These are phyloP conservation scores for Cercospora berteroae DNA, from an alignment of 2,329 filamentous ascomycete genomes.

Conservation along the genomic window DNA sequence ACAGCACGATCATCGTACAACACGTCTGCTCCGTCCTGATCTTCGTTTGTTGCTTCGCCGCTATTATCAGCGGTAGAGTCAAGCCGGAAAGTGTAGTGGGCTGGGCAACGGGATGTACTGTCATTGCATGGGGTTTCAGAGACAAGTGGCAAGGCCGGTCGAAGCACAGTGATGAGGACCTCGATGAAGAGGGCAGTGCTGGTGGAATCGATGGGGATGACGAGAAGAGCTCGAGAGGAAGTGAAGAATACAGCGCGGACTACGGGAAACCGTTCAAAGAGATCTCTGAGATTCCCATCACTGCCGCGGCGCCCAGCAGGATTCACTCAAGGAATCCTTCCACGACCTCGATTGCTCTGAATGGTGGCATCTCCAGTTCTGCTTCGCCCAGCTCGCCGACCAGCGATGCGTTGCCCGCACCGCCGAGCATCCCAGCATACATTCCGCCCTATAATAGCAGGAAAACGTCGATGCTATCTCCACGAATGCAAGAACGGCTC, in stretches of 20 bases:
- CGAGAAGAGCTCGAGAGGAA: slow-evolving; percentile 21
- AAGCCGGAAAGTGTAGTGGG: slow-evolving; percentile 85
- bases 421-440: background rate
- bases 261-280: slow-evolving; percentile 29
- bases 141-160: slow-evolving; percentile 83
- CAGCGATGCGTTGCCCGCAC: slow-evolving; percentile 1
- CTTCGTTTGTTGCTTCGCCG: slow-evolving; percentile 90
- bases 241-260: slow-evolving; percentile 21
- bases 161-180: slow-evolving; percentile 48
- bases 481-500: slow-evolving; percentile 62
- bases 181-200: background rate
- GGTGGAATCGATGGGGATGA: slow-evolving; percentile 12
- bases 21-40: slow-evolving; percentile 94
- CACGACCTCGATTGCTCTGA: background rate
- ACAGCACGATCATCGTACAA: slow-evolving; percentile 94
- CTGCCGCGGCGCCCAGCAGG: slow-evolving; percentile 4
- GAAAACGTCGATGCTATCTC: slow-evolving; percentile 45
- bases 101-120: slow-evolving; percentile 77
- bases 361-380: slow-evolving; percentile 4
- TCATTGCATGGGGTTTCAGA: slow-evolving; percentile 86
- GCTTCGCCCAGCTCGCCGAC: background rate
- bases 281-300: slow-evolving; percentile 4
- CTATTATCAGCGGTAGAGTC: slow-evolving; percentile 82
- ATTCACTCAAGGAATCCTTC: slow-evolving; percentile 10
- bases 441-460: slow-evolving; percentile 21